Percentiles rank a stretch among this genome's conserved stretches.
Evolutionary conservation across 148 eudicot species (phyloP).

Genomic region (Fagopyrum esculentum): DNA sequence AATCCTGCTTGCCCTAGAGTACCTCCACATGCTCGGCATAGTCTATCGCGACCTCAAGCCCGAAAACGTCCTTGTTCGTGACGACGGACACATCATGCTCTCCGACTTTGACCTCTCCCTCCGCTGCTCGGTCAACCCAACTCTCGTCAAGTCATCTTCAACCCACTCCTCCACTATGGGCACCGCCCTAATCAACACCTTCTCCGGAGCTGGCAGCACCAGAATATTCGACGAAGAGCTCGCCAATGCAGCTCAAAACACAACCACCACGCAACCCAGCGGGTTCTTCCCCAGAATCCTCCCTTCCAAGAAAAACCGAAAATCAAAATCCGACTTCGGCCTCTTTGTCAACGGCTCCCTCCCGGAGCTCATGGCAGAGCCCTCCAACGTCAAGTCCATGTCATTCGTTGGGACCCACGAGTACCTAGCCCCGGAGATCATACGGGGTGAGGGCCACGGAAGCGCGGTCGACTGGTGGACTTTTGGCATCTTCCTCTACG

Average conservation of each 20-base stretch:
- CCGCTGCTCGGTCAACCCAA: constrained; percentile 14
- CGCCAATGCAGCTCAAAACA: not conserved
- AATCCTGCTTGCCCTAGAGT: constrained; percentile 6
- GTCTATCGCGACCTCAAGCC: constrained; percentile 13
- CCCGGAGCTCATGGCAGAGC: constrained; percentile 19
- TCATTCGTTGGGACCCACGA: constrained; percentile 17
- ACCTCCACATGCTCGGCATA: constrained; percentile 15
- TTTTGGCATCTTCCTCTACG: constrained; percentile 15
- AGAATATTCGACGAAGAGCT: constrained; percentile 5
- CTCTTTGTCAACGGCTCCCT: constrained; percentile 12
- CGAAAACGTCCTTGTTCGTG: constrained; percentile 11
- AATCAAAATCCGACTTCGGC: constrained; percentile 15
- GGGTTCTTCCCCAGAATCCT: constrained; percentile 15
- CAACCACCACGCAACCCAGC: not conserved
- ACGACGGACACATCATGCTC: constrained; percentile 15
- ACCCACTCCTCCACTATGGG: constrained; percentile 7
- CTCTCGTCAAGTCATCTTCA: constrained; percentile 12
- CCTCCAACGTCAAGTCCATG: constrained; percentile 14
- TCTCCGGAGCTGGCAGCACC: not conserved
- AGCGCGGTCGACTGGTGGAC: constrained; percentile 18
- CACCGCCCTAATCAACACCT: not conserved
- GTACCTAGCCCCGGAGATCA: constrained; percentile 14
- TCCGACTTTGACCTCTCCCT: constrained; percentile 17
- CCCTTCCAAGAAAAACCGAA: constrained; percentile 13
- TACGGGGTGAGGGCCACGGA: constrained; percentile 15